These are phyloP conservation scores for Suillus tomentosus DNA, from an alignment of 768 basidiomycete species.

Conservation along the genomic window DNA sequence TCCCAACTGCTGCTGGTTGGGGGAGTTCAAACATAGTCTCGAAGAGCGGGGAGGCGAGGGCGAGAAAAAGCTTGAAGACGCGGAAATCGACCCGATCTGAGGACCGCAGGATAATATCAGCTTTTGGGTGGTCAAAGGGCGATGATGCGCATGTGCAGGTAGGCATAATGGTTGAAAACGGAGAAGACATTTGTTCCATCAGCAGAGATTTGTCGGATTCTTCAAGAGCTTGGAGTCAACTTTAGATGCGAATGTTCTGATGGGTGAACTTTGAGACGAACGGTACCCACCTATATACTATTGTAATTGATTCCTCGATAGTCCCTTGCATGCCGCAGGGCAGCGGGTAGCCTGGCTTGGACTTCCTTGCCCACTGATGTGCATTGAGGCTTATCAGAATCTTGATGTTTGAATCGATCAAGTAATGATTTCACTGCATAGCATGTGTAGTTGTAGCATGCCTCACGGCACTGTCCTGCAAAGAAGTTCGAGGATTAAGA, in stretches of 20 bases:
- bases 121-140: conserved; percentile 12
- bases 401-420: not conserved
- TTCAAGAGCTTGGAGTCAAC: not conserved
- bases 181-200: not conserved
- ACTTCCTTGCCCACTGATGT: not conserved
- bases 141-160: conserved; percentile 19
- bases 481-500: not conserved
- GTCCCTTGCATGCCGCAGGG: not conserved
- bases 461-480: not conserved
- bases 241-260: not conserved
- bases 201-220: not conserved
- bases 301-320: not conserved
- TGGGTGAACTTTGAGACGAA: not conserved
- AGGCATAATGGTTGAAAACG: not conserved
- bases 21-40: conserved; percentile 3
- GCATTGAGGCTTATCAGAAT: not conserved
- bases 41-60: conserved; percentile 25
- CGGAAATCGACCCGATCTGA: conserved; percentile 20
- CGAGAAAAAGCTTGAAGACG: conserved; percentile 28
- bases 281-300: not conserved
- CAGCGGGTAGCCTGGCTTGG: not conserved
- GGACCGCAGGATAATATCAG: conserved; percentile 20
- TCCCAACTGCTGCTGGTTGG: not conserved
- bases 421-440: not conserved
- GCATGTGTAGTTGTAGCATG: not conserved